Conservation (phyloP, 768 basidiomycete species). For the Asterophora parasitica region DNA sequence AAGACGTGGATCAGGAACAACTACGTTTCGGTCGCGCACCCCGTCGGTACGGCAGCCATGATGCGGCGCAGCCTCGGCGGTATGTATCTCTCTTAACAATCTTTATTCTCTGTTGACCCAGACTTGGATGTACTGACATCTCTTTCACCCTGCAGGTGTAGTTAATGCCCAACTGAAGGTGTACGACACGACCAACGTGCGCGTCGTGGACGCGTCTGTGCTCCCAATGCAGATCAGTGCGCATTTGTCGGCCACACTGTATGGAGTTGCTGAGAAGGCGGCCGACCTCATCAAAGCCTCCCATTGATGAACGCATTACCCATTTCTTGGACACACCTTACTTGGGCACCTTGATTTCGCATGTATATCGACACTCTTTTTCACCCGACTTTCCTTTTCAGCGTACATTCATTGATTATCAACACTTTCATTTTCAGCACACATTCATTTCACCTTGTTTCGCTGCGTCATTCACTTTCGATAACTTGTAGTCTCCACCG, state of each 20-base stretch:
- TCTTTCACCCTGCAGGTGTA: slow-evolving; percentile 27
- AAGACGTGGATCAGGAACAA: slow-evolving; percentile 38
- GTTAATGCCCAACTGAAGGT: slow-evolving; percentile 42
- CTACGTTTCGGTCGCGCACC: slow-evolving; percentile 45
- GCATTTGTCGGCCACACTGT: slow-evolving; percentile 42
- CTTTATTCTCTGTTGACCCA: no score
- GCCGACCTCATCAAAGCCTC: slow-evolving; percentile 45
- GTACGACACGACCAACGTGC: slow-evolving; percentile 44
- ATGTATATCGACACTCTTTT: no score
- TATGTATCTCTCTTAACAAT: slow-evolving; percentile 17
- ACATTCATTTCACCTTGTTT: no score
- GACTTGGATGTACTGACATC: no score
- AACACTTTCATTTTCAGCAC: no score
- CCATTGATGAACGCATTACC: slow-evolving; percentile 11
- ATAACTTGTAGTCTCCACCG: no score
- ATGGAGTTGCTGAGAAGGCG: slow-evolving; percentile 53
- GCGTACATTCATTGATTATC: no score
- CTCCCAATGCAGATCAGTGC: slow-evolving; percentile 46
- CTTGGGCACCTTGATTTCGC: no score
- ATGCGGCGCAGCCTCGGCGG: slow-evolving; percentile 35
- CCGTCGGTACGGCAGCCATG: slow-evolving; percentile 44
- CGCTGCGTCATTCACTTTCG: no score
- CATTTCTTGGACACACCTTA: no score
- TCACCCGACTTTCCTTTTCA: no score
- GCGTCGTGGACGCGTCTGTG: slow-evolving; percentile 48